These are phyloP conservation scores for Porogramme epimiltina DNA, from an alignment of 1,284 basidiomycete species.

Conservation along the genomic window DNA sequence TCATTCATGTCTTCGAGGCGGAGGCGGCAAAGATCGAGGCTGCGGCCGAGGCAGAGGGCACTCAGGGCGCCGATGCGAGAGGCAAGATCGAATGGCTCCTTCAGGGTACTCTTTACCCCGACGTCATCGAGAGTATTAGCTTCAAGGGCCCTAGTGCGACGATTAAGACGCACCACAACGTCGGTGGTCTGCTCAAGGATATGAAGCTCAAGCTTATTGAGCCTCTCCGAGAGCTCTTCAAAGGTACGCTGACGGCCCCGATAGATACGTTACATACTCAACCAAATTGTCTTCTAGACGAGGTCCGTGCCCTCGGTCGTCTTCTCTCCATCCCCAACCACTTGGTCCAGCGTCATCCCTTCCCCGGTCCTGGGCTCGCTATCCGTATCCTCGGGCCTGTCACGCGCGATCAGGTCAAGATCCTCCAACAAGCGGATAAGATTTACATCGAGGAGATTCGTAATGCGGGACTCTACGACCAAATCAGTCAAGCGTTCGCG, in stretches of 20 bases:
- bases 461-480: constrained; percentile 88
- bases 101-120: constrained; percentile 99
- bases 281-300: constrained; percentile 58
- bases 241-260: constrained; percentile 60
- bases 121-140: constrained; percentile 99
- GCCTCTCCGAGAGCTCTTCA: constrained; percentile 97
- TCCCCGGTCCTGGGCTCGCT: constrained; percentile 98
- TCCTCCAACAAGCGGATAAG: constrained; percentile 92
- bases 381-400: constrained; percentile 98
- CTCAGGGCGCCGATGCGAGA: constrained; percentile 68
- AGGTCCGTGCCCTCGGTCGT: constrained; percentile 92
- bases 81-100: constrained; percentile 96
- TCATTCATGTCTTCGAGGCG: constrained; percentile 96
- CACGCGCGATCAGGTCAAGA: constrained; percentile 89
- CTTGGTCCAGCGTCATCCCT: constrained; percentile 97
- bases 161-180: constrained; percentile 99
- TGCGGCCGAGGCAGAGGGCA: constrained; percentile 76
- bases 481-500: constrained; percentile 97
- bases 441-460: constrained; percentile 99
- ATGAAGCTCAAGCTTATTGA: constrained; percentile 99
- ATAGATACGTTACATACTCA: not conserved
- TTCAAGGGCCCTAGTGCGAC: constrained; percentile 99
- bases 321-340: constrained; percentile 91
- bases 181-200: constrained; percentile 93
- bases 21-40: constrained; percentile 92